These are phyloP conservation scores for Tuber melanosporum DNA, from an alignment of 495 filamentous ascomycete genomes.

Conservation along the genomic window DNA sequence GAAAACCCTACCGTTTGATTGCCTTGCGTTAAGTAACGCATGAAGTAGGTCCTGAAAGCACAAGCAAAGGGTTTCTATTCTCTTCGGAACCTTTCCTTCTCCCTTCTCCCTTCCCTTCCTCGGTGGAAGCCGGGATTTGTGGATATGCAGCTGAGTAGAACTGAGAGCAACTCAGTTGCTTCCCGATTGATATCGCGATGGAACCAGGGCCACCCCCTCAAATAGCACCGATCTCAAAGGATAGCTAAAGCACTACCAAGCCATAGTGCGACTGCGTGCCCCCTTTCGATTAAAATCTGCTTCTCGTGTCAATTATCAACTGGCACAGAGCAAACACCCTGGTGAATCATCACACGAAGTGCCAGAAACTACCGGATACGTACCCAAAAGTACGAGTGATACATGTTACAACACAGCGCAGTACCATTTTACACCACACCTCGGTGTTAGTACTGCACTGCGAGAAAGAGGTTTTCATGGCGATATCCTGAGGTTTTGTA, in stretches of 20 bases:
- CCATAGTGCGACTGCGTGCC: not conserved
- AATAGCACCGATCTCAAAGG: not conserved
- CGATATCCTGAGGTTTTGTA: not conserved
- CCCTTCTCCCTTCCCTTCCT: not conserved
- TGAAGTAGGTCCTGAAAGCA: not conserved
- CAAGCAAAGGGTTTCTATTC: not conserved
- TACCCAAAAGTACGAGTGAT: not conserved
- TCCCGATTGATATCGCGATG: not conserved
- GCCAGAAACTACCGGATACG: not conserved
- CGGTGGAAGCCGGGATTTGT: not conserved
- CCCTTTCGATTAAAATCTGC: not conserved
- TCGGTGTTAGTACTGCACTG: not conserved
- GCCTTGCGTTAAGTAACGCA: not conserved
- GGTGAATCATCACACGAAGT: not conserved
- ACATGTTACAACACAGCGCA: not conserved
- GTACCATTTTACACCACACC: not conserved
- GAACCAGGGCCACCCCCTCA: not conserved
- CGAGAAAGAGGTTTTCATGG: not conserved
- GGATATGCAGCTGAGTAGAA: not conserved
- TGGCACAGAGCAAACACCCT: not conserved
- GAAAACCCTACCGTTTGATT: not conserved
- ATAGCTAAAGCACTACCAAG: not conserved
- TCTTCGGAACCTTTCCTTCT: not conserved
- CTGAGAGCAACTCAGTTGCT: not conserved
- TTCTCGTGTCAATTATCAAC: constrained; percentile 1